Evolutionary conservation across 2,329 filamentous ascomycete genomes (phyloP).

Genomic region (Didymosphaeria variabile): DNA sequence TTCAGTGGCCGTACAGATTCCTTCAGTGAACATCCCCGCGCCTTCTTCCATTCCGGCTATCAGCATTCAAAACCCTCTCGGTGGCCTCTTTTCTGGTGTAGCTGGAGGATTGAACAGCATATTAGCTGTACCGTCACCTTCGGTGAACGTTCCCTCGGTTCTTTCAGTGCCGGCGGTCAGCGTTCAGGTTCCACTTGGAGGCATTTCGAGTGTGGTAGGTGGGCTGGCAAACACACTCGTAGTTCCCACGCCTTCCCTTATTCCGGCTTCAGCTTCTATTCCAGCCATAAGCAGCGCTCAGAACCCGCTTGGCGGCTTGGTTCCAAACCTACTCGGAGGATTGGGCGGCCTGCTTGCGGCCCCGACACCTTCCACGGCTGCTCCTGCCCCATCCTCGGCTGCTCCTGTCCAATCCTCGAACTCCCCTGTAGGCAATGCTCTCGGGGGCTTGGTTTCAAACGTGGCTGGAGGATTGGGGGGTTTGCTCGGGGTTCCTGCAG

Average conservation of each 20-base stretch:
- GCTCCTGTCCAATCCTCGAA: too few relatives aligned
- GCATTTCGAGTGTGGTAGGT: not conserved
- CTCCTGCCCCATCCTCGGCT: too few relatives aligned
- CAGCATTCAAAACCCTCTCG: conserved; percentile 1
- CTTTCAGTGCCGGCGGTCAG: not conserved
- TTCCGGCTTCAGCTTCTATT: not conserved
- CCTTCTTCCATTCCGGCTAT: not conserved
- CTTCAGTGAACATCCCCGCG: not conserved
- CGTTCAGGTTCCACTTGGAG: not conserved
- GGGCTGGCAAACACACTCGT: not conserved
- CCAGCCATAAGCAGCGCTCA: not conserved
- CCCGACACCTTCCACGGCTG: not conserved
- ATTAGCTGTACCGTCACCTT: not conserved
- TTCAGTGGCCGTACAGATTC: too few relatives aligned
- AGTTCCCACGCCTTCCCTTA: not conserved
- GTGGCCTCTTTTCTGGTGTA: not conserved
- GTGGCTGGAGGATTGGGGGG: not conserved
- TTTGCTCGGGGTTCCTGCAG: not conserved
- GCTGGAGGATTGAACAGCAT: not conserved
- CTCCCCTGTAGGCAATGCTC: too few relatives aligned
- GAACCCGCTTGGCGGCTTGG: not conserved
- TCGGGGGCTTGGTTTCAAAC: not conserved
- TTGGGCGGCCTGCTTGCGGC: not conserved
- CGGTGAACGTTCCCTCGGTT: not conserved
- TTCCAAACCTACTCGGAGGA: not conserved